Evolutionary conservation across 768 basidiomycete species (phyloP).

Genomic region (Podaxis rugospora): DNA sequence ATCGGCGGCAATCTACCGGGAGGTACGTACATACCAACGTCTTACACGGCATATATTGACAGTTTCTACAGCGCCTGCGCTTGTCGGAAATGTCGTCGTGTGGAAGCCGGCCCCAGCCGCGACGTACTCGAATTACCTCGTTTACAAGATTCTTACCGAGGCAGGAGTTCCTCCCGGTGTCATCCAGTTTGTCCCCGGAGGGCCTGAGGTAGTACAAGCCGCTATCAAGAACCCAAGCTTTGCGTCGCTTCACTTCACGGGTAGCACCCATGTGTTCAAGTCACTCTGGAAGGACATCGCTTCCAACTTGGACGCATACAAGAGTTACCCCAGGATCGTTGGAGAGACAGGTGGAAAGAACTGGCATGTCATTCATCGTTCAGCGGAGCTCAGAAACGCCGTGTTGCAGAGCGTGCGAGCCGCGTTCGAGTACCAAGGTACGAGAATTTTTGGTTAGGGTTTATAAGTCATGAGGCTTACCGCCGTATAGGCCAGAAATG

Average conservation of each 20-base stretch:
- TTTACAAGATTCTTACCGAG: slow-evolving; percentile 88
- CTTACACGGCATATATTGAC: neutral
- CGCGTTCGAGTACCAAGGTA: slow-evolving; percentile 95
- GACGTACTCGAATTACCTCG: slow-evolving; percentile 91
- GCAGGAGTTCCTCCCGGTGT: slow-evolving; percentile 93
- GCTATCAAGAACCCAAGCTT: slow-evolving; percentile 77
- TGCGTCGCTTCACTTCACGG: slow-evolving; percentile 93
- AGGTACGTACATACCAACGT: slow-evolving; percentile 30
- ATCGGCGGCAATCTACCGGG: slow-evolving; percentile 94
- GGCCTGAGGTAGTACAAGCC: slow-evolving; percentile 83
- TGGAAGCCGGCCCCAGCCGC: slow-evolving; percentile 99
- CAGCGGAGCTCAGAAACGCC: slow-evolving; percentile 86
- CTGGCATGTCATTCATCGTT: slow-evolving; percentile 89
- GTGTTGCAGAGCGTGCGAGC: slow-evolving; percentile 83
- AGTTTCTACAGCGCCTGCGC: slow-evolving; percentile 65
- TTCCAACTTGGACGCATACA: slow-evolving; percentile 81
- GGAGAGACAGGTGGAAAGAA: slow-evolving; percentile 99
- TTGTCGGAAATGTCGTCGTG: slow-evolving; percentile 91
- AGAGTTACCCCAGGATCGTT: slow-evolving; percentile 88
- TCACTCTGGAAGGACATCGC: slow-evolving; percentile 96
- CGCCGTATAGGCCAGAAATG: slow-evolving; percentile 82
- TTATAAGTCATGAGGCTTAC: neutral
- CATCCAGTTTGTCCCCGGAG: slow-evolving; percentile 95
- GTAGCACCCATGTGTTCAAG: slow-evolving; percentile 92
- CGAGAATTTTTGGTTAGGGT: neutral